A percentile compares a stretch with the other conserved stretches of the same genome.
These are phyloP conservation scores for Aspergillus persii DNA, from an alignment of 2,329 filamentous ascomycete species.

Conservation along the genomic window DNA sequence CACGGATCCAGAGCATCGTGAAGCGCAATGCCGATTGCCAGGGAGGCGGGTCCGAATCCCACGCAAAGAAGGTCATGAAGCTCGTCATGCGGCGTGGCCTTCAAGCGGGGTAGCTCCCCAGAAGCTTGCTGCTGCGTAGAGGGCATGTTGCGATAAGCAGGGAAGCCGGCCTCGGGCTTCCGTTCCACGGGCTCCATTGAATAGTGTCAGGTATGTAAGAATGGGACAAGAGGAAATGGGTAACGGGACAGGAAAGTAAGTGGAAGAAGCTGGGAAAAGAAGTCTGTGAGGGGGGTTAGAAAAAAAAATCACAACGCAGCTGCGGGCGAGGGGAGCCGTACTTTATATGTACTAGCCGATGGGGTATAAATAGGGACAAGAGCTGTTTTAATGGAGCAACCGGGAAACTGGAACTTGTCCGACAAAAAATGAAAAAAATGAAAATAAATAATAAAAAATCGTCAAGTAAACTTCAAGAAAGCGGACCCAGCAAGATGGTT, in stretches of 20 bases:
- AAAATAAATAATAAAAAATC: neutral
- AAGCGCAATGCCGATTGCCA: conserved; percentile 84
- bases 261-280: conserved; percentile 3
- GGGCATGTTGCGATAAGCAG: conserved; percentile 23
- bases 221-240: neutral
- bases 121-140: conserved; percentile 21
- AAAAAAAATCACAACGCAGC: conserved; percentile 6
- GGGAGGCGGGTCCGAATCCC: conserved; percentile 87
- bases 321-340: conserved; percentile 8
- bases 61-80: conserved; percentile 84
- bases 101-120: conserved; percentile 45
- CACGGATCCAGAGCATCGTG: conserved; percentile 67
- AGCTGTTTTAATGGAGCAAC: conserved; percentile 1
- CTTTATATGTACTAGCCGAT: conserved; percentile 18
- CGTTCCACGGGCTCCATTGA: conserved; percentile 22
- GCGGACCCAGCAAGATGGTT: conserved; percentile 12
- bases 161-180: conserved; percentile 28
- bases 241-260: neutral
- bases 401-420: conserved; percentile 1
- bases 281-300: neutral
- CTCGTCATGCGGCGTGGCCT: conserved; percentile 57
- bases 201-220: neutral
- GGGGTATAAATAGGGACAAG: conserved; percentile 8
- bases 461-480: neutral
- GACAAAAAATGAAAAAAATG: conserved; percentile 4